Evolutionary conservation across 148 eudicot genomes (phyloP), one percentile per base, ranked within the genome.

Genomic region (Rhododendron ferrugineum): DNA sequence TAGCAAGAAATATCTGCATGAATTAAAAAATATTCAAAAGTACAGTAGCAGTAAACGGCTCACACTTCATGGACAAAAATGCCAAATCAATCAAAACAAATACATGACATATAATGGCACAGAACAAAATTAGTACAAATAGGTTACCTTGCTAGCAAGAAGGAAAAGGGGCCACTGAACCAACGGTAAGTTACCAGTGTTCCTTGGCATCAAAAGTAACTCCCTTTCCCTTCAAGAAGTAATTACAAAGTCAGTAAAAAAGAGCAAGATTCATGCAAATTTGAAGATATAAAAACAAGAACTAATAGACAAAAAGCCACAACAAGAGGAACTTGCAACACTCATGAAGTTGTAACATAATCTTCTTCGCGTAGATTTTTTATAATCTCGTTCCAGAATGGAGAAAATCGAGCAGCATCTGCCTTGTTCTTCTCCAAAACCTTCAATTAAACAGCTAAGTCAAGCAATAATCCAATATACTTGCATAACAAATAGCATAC

Each of bases 141-240:
- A 26, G 60, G 79, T 49, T 80, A 96, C 99, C 96, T 97, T 95
- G 98, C 99, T 97, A 54, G 93, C 98, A 85, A 97, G 93, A 88
- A 97, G 98, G 86, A 97, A 97, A 81, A 97, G 98, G 56, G 99
- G 99, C 98, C 99, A 97, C 91, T 97, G 99, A 84, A 97, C 95
- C 91, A 97, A 89, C 60, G 98, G 94, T 77, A 97, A 88, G 84
- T 86, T 90, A 82, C 94, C 95, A 85, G 90, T 81, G 88, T 97
- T 97, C 58, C 90, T 92, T 47, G 99, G 99, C 98, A 97, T 97
- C 74, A 85, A 88, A 90, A 97, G 98, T 92, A 95, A 90, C 87
- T 97, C 99, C 94, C 89, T 92, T 91, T 97, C 99, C 92, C 99
- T 97, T 78, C 52, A 84, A 40, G 54, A 28, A 42, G 22, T 22